Percentiles rank a stretch among this genome's conserved stretches.
phyloP scores from a whole-genome alignment of 73 alveolate species.

The Paramecium tetraurelia region DNA sequence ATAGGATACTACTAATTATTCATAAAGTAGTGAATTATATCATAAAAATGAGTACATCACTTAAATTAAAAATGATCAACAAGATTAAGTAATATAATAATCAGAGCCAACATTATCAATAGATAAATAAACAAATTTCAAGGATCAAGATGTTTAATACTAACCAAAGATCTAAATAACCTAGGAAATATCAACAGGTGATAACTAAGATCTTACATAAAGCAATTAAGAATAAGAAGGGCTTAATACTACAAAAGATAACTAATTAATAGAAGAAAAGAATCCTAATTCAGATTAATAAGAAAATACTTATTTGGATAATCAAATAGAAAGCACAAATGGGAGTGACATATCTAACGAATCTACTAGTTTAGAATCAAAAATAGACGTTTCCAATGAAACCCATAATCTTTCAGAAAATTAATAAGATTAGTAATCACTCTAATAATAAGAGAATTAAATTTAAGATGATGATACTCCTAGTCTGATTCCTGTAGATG shows the following conservation, averaged over 20 bases:
- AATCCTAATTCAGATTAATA: neutral
- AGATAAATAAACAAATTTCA: neutral
- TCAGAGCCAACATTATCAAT: neutral
- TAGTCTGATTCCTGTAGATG: neutral
- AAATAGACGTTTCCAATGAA: neutral
- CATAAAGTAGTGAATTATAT: neutral
- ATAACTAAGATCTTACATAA: neutral
- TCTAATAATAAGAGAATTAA: neutral
- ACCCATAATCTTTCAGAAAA: neutral
- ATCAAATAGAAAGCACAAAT: neutral
- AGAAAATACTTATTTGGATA: neutral
- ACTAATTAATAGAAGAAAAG: neutral
- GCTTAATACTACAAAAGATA: neutral
- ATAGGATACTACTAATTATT: neutral
- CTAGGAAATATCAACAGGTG: neutral
- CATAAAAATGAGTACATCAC: neutral
- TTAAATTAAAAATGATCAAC: neutral
- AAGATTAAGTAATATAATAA: neutral
- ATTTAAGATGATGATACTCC: neutral
- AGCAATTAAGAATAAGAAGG: neutral
- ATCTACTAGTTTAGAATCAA: too few species aligned
- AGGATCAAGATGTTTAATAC: neutral
- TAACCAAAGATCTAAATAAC: neutral
- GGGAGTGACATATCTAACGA: too few species aligned
- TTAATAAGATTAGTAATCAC: neutral